Base-by-base conservation (phyloP, 1,284 basidiomycete species). In the Vanrija pseudolonga region DNA sequence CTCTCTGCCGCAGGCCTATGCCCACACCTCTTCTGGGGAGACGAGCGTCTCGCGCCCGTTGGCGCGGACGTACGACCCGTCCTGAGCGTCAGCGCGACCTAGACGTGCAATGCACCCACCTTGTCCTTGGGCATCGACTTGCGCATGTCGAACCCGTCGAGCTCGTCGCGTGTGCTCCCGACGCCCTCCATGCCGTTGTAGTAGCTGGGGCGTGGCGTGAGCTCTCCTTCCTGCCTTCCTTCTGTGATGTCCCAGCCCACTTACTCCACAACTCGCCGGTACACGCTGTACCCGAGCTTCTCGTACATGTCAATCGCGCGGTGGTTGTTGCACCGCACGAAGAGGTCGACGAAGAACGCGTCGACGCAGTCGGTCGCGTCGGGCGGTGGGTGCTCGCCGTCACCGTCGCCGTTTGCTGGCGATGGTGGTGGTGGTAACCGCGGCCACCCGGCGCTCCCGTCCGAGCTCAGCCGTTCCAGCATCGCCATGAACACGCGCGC, bases 221-320 rank as follows among this genome's bases (percentile, higher is more conserved):
- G 20, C 26, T n/a, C n/a, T n/a, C n/a, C n/a, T n/a, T n/a, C n/a
- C n/a, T 22, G 11, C 9, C 41, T n/a, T 19, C 18, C 14, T 9
- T 37, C 15, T 6, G 8, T 24, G 22, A 44, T 24, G 32, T 4
- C 18, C 32, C 40, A 37, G 15, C 40, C 40, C 36, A 72, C 74
- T 71, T 59, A 76, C 73, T 75, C 75, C 20, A 76, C 73, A 0
- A 77, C 76, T n/a, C 76, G 55, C 18, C 76, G 53, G 57, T 63
- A 77, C 5, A 77, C 74, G 55, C 69, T 73, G 53, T 77, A 77
- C 36, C 76, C 76, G 56, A 77, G 53, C 53, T 65, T 65, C 57
- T 76, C 75, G 51, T 77, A 77, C 74, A 77, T 74, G 42, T 72
- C 67, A 18, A 71, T 69, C 45, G 76, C 76, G 40, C 74, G 60